A percentile compares a stretch with the other conserved stretches of the same genome.
These are phyloP conservation scores for Pythium oligandrum DNA, from an alignment of 352 stramenopile genomes.

Conservation along the genomic window DNA sequence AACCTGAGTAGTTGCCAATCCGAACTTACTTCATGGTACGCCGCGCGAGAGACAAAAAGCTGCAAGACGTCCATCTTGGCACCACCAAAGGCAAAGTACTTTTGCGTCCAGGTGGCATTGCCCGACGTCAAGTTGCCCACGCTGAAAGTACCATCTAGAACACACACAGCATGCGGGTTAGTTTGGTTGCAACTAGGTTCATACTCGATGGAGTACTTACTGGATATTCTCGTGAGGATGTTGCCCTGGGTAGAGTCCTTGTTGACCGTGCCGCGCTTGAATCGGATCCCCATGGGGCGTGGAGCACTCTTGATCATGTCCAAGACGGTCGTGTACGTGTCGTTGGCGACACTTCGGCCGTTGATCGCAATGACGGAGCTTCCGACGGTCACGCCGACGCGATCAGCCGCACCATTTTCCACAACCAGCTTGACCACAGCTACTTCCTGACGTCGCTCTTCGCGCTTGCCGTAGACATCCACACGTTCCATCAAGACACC, in stretches of 20 bases:
- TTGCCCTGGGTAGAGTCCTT: slow-evolving; percentile 70
- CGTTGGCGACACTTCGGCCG: slow-evolving; percentile 36
- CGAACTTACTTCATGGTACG: slow-evolving; percentile 64
- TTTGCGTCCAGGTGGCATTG: slow-evolving; percentile 69
- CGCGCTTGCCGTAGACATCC: slow-evolving; percentile 43
- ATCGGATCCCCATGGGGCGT: slow-evolving; percentile 68
- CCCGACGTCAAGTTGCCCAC: slow-evolving; percentile 74
- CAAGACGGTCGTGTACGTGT: slow-evolving; percentile 61
- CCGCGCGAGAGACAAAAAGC: slow-evolving; percentile 77
- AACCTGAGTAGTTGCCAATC: neutral
- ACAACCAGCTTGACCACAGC: slow-evolving; percentile 80
- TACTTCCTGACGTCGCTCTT: slow-evolving; percentile 54
- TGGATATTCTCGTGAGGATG: slow-evolving; percentile 77
- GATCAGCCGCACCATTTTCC: slow-evolving; percentile 68
- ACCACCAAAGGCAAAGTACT: slow-evolving; percentile 81
- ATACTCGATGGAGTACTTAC: slow-evolving; percentile 23
- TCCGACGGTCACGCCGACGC: slow-evolving; percentile 54
- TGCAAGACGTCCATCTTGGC: slow-evolving; percentile 81
- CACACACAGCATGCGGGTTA: slow-evolving; percentile 2
- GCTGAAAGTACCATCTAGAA: slow-evolving; percentile 75
- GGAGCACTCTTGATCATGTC: slow-evolving; percentile 75
- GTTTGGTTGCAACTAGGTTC: neutral
- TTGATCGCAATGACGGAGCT: slow-evolving; percentile 80
- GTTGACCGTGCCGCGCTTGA: slow-evolving; percentile 54
- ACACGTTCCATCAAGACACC: slow-evolving; percentile 82